Base-by-base conservation (phyloP, 495 filamentous ascomycete genomes). In the Podospora tetraspora region DNA sequence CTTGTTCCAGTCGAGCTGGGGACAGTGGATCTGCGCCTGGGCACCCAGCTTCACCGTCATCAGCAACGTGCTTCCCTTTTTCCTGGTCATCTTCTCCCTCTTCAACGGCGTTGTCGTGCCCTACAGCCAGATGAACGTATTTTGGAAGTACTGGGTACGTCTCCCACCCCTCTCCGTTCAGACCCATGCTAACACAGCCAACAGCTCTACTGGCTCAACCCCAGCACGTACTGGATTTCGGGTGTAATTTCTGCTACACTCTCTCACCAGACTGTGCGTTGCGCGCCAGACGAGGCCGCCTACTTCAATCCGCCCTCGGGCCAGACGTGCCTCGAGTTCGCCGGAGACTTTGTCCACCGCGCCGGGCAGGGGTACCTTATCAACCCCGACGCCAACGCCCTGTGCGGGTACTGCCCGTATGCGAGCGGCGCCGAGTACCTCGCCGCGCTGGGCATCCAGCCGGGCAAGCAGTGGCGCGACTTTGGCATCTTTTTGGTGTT, bases 21-120 rank as follows among this genome's bases (percentile, higher is more conserved):
- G 92, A 25, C 92, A 95, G 73, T 93, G 90, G 89, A 92, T 94
- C 70, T 90, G 88, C 73, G 89, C 92, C 5, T 91, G 92, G 78
- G 89, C 92, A 0, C 91, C 91, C 1, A 87, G 82, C 8, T 92
- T 93, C 80, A 91, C 90, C 3, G 89, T 94, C 72, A 92, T 93
- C 73, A 86, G 87, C 59, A 93, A 94, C 79, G 80, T 88, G 6
- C 68, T 77, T 37, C 90, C 90, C 4, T 92, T 92, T 79, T 93
- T 95, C 84, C 88, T 93, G 76, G 90, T 92, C 76, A 87, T 90
- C 73, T 89, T 90, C 75, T 81, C 79, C 10, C 76, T 92, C 63
- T 93, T 93, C 81, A 92, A 92, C 79, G 91, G 91, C 66, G 86
- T 93, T 25, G 81, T 92, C 3, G 83, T 86, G 9, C 85, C 89